Evolutionary conservation across 441 rosid genomes (phyloP).

Genomic region (Bruguiera hainesii): DNA sequence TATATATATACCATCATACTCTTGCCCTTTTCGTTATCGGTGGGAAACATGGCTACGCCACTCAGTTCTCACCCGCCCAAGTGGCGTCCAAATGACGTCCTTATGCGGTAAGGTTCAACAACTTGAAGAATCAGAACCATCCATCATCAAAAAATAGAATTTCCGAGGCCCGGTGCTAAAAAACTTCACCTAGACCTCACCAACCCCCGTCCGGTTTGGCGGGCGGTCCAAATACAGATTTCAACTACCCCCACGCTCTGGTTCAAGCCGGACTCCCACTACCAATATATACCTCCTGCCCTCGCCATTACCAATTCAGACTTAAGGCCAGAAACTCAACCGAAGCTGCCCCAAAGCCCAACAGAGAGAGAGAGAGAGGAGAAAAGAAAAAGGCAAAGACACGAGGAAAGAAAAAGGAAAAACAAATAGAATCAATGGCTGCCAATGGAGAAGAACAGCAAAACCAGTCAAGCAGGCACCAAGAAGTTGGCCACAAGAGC

Average conservation of each 20-base stretch:
- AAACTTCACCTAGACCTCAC: conserved; percentile 22
- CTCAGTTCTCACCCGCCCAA: no score
- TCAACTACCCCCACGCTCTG: conserved; percentile 14
- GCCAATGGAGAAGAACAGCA: conserved; percentile 42
- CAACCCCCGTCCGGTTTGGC: conserved; percentile 50
- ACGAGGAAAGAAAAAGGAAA: background rate
- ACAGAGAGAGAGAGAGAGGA: background rate
- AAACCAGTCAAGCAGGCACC: conserved; percentile 53
- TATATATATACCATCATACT: no score
- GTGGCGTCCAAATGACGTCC: no score
- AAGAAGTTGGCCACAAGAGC: conserved; percentile 90
- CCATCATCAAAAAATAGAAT: no score
- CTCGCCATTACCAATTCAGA: conserved; percentile 14
- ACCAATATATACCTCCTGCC: conserved; percentile 24
- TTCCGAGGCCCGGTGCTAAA: background rate
- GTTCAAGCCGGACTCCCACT: conserved; percentile 24
- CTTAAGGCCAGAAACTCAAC: background rate
- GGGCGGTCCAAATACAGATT: conserved; percentile 4
- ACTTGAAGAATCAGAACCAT: no score
- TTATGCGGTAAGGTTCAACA: no score
- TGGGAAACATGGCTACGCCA: no score
- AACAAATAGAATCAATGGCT: conserved; percentile 35
- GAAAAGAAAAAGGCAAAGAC: background rate
- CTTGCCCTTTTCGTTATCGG: no score
- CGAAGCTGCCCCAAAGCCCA: no score